Evolutionary conservation across 225 moss, liverwort and hornwort species (phyloP).

Genomic region (Anthoceros angustus): DNA sequence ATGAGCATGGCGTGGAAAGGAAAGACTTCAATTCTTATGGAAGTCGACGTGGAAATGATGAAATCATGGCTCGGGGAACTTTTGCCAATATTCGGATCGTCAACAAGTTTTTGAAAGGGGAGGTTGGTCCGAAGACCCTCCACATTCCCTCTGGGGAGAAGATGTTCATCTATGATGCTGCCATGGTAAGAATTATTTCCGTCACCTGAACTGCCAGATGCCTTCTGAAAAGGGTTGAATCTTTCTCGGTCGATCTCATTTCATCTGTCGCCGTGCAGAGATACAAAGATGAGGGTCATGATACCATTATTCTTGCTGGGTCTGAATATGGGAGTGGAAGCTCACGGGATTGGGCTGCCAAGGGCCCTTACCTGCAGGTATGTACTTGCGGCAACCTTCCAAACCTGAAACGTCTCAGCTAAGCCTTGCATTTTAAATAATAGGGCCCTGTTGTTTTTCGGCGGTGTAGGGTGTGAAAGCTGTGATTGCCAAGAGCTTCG

Average conservation of each 20-base stretch:
- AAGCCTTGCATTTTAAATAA: constrained; percentile 1
- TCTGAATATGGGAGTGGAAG: constrained; percentile 97
- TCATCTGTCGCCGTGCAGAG: constrained; percentile 29
- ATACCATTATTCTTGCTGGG: constrained; percentile 70
- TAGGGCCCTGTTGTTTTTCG: neutral
- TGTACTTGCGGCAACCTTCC: neutral
- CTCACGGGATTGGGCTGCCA: constrained; percentile 99
- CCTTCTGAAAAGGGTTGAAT: neutral
- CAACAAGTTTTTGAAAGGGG: constrained; percentile 74
- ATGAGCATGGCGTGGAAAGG: constrained; percentile 43
- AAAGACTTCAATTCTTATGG: constrained; percentile 97
- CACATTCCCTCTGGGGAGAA: constrained; percentile 65
- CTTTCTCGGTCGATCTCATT: neutral
- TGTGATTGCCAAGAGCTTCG: constrained; percentile 94
- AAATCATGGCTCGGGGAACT: constrained; percentile 86
- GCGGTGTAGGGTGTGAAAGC: constrained; percentile 73
- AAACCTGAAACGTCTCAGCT: neutral
- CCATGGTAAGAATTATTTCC: constrained; percentile 25
- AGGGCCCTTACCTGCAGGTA: constrained; percentile 76
- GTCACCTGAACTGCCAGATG: neutral
- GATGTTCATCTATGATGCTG: constrained; percentile 70
- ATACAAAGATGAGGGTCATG: constrained; percentile 60
- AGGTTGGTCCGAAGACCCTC: constrained; percentile 85
- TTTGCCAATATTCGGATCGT: constrained; percentile 93
- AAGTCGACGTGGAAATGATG: constrained; percentile 88